phyloP scores from a whole-genome alignment of 208 protist species.

The Trypanosoma congolense region DNA sequence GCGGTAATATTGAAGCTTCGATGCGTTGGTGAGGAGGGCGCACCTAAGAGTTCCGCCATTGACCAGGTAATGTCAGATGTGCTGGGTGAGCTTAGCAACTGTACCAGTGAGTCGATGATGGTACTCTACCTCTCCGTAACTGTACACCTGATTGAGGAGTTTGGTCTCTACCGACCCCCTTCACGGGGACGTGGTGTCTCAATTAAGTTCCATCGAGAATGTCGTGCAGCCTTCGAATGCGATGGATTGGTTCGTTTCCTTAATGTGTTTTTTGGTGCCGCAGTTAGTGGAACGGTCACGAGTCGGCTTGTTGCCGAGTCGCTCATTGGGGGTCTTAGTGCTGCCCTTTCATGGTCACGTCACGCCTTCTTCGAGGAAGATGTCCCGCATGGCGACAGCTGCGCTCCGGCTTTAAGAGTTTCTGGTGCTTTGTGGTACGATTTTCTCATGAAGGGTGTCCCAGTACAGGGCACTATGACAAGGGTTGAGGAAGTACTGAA shows the following conservation, averaged over 20 bases:
- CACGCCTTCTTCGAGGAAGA: slow-evolving; percentile 83
- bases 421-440: slow-evolving; percentile 40
- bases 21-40: slow-evolving; percentile 26
- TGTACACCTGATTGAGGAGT: slow-evolving; percentile 54
- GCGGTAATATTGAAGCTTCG: slow-evolving; percentile 70
- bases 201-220: slow-evolving; percentile 44
- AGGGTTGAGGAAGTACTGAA: slow-evolving; percentile 11
- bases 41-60: slow-evolving; percentile 4
- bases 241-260: slow-evolving; percentile 32
- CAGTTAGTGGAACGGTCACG: slow-evolving; percentile 15
- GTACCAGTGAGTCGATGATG: neutral
- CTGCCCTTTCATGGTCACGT: slow-evolving; percentile 65
- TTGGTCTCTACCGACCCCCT: slow-evolving; percentile 54
- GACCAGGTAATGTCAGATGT: slow-evolving; percentile 12
- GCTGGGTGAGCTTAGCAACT: slow-evolving; percentile 20
- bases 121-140: slow-evolving; percentile 16
- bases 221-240: slow-evolving; percentile 39
- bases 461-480: neutral
- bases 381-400: slow-evolving; percentile 30
- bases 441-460: slow-evolving; percentile 32
- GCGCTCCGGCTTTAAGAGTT: slow-evolving; percentile 40
- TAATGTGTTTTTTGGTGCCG: slow-evolving; percentile 17
- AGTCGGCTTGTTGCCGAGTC: slow-evolving; percentile 22
- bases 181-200: slow-evolving; percentile 58
- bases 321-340: slow-evolving; percentile 29